phyloP scores from a whole-genome alignment of 805 yeast genomes.

The Wickerhamiella musiphila region DNA sequence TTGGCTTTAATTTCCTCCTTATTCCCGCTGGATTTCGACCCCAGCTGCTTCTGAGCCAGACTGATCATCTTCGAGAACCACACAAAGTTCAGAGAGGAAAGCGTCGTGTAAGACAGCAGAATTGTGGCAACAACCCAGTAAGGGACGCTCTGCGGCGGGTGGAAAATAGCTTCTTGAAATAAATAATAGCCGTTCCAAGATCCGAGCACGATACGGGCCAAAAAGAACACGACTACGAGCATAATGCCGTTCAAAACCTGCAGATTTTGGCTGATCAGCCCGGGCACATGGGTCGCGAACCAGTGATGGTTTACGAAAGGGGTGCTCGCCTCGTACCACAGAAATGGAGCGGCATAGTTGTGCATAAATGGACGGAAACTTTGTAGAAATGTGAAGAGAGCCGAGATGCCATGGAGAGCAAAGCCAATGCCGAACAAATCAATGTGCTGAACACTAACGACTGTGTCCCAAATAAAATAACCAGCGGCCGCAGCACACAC shows the following conservation, averaged over 20 bases:
- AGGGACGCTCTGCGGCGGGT: slow-evolving; percentile 25
- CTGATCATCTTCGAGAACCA: slow-evolving; percentile 88
- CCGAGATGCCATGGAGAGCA: slow-evolving; percentile 67
- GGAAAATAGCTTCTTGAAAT: slow-evolving; percentile 21
- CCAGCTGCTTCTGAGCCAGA: slow-evolving; percentile 43
- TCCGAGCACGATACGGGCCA: slow-evolving; percentile 76
- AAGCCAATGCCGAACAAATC: slow-evolving; percentile 66
- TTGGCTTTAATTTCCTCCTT: no score
- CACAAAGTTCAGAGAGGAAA: slow-evolving; percentile 51
- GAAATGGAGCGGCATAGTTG: slow-evolving; percentile 67
- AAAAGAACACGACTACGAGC: slow-evolving; percentile 53
- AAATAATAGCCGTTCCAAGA: slow-evolving; percentile 41
- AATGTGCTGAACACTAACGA: slow-evolving; percentile 46
- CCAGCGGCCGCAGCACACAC: slow-evolving; percentile 61
- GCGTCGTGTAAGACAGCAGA: slow-evolving; percentile 38
- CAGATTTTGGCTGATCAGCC: slow-evolving; percentile 36
- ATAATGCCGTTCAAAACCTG: slow-evolving; percentile 54
- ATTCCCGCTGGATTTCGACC: no score
- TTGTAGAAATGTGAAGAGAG: slow-evolving; percentile 51
- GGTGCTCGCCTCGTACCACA: slow-evolving; percentile 74
- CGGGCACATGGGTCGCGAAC: slow-evolving; percentile 71
- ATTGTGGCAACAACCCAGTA: slow-evolving; percentile 31
- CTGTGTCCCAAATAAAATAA: slow-evolving; percentile 81
- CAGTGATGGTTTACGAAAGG: slow-evolving; percentile 92
- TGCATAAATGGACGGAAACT: slow-evolving; percentile 59